Percentiles rank a stretch among this genome's conserved stretches.
phyloP scores from a whole-genome alignment of 805 yeast genomes.

The Saturnispora serradocipensis region DNA sequence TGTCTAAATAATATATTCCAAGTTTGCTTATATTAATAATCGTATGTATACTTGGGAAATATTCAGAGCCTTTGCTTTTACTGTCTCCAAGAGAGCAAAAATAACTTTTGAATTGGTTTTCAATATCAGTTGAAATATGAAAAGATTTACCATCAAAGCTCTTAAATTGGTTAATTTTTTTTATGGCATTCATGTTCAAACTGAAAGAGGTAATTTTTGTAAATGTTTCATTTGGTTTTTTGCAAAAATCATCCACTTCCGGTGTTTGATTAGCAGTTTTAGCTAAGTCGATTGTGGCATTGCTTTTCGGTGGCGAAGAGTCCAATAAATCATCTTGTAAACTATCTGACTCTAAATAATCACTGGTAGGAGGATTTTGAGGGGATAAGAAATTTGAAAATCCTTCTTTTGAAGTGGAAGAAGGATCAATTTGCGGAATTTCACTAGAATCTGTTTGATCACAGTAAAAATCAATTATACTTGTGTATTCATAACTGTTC shows the following conservation, averaged over 20 bases:
- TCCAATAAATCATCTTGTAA: not conserved
- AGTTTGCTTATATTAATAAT: not conserved
- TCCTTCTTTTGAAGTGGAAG: not conserved
- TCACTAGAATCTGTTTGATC: not conserved
- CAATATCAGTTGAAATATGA: not conserved
- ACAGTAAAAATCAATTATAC: not conserved
- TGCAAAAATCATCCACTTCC: not conserved
- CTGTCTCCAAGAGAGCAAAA: not conserved
- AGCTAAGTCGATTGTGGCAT: not conserved
- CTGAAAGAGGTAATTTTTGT: not conserved
- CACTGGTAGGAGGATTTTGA: not conserved
- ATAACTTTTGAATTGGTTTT: not conserved
- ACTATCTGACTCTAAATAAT: not conserved
- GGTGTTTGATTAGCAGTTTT: not conserved
- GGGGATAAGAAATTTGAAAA: not conserved
- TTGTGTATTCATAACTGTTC: not conserved
- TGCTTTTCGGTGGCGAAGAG: not conserved
- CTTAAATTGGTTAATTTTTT: too few species aligned
- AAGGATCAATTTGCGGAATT: not conserved
- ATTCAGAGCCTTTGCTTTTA: not conserved
- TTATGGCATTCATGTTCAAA: too few species aligned
- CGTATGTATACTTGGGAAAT: not conserved
- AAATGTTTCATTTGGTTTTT: too few species aligned
- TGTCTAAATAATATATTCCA: not conserved
- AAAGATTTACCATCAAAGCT: not conserved